phyloP scores from a whole-genome alignment of 1,284 basidiomycete species.

The Trametes polyzona region DNA sequence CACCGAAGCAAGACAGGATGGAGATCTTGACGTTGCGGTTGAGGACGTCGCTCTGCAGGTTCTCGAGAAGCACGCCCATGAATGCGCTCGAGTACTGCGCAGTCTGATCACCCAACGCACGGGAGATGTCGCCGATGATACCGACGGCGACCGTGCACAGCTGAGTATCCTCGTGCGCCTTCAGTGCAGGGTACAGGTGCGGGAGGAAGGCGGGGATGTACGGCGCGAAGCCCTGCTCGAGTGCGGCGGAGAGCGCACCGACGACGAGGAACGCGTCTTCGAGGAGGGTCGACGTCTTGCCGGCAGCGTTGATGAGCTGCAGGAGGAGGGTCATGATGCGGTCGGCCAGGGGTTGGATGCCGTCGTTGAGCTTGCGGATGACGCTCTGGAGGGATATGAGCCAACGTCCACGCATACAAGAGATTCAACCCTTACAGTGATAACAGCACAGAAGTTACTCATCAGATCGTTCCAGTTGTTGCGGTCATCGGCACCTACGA shows the following conservation, averaged over 20 bases:
- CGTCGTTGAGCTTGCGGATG: constrained; percentile 81
- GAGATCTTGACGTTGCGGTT: constrained; percentile 97
- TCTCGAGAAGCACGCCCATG: constrained; percentile 91
- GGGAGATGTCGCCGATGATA: constrained; percentile 93
- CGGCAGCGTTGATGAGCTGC: constrained; percentile 83
- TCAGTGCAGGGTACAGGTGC: constrained; percentile 89
- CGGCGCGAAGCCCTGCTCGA: constrained; percentile 85
- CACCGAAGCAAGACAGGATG: constrained; percentile 94
- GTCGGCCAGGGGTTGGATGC: constrained; percentile 90
- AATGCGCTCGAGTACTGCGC: constrained; percentile 85
- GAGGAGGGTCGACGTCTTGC: constrained; percentile 93
- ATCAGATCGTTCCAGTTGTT: constrained; percentile 99
- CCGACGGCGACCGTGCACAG: constrained; percentile 96
- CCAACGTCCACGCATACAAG: neutral
- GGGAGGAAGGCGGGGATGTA: constrained; percentile 93
- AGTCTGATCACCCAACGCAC: constrained; percentile 86
- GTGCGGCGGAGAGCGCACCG: constrained; percentile 86
- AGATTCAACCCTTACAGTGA: constrained; percentile 61
- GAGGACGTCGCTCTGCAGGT: constrained; percentile 89
- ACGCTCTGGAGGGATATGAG: constrained; percentile 59
- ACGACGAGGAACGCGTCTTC: constrained; percentile 97
- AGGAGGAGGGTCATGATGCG: constrained; percentile 95
- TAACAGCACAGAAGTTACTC: constrained; percentile 91
- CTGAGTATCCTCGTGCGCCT: constrained; percentile 93
- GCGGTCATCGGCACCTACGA: constrained; percentile 93